Evolutionary conservation across 352 stramenopile genomes (phyloP), one percentile per base, ranked within the genome.

Genomic region (Achlya hypogyna): DNA sequence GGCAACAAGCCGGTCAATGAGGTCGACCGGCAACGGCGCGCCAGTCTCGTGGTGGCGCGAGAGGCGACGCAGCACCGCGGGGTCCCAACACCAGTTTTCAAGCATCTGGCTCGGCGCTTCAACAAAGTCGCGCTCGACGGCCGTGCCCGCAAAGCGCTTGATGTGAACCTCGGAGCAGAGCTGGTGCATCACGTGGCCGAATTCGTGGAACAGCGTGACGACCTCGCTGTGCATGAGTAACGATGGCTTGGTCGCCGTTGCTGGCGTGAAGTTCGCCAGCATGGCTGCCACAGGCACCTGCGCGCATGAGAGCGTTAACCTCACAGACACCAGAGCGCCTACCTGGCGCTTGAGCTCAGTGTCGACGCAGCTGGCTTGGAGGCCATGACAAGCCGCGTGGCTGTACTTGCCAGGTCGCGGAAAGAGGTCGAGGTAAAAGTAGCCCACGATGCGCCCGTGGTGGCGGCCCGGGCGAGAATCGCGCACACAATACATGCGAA

Each of bases 51-150:
- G 88, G 76, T 97, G 87, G 56, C 87, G 89, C 28, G 87, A 91
- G 23, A 97, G 73, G 65, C 87, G 85, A 64, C 91, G 76, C 42
- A 97, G 68, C 27, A 86, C 78, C 62, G 81, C 77, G 72, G 91
- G 89, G 72, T 95, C 80, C 87, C 89, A 96, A 69, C 78, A 90
- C 87, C 87, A 96, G 74, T 96, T 95, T 69, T 96, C 89, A 20
- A 96, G 79, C 85, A 96, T 95, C 70, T 97, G 89, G 63, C 78
- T 91, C 38, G 89, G 89, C n/a, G 89, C 87, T 74, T 96, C 87
- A 23, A 96, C 86, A 51, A 96, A 96, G 68, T 96, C 88, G 47
- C 82, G 78, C 74, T 91, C 83, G 29, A 93, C 79, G 51, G 86
- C 75, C 53, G 86, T 83, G 62, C 87, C 81, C n/a, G 79, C 77